Base-by-base conservation (phyloP, 768 basidiomycete species). In the Amanita molliuscula region DNA sequence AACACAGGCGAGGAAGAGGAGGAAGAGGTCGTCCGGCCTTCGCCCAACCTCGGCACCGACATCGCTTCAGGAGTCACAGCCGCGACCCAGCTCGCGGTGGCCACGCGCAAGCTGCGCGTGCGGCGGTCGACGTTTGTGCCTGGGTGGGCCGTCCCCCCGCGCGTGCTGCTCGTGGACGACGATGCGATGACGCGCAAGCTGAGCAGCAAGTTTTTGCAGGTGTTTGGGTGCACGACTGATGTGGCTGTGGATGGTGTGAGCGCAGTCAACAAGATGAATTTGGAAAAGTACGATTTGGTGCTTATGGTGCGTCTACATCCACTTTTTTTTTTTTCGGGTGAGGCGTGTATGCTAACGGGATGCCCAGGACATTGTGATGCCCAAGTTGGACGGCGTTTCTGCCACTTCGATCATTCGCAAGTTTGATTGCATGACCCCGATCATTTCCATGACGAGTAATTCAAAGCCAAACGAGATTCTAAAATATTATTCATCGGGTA, bases 401-500 rank as follows among this genome's bases (percentile, higher is more conserved):
- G 95, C 95, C 8, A 97, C 95, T 33, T 90, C 83, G 51, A 65
- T 97, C 58, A 96, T 98, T 57, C 77, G 95, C 15, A 89, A 93
- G 67, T 98, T 97, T 62, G 93, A 97, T 68, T 81, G 82, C 51
- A 85, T 84, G 71, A 96, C 94, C 36, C 95, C 95, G 4, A 97
- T 98, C 63, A 96, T 98, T 56, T 95, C 92, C 20, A 98, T 98
- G 95, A 98, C 94, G 47, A 85, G 82, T 59, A 95, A 93, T 64
- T 90, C 88, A 48, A 87, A 90, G 58, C 92, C 93, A 23, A 84
- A 86, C 66, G 88, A 95, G 65, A 85, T 95, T 54, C 82, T 94
- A 80, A 88, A 83, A 6, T 95, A 94, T 61, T 87, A 85, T 63
- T 82, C 84, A 25, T 83, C 82, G 36, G 86, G 93, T 15, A 97